Evolutionary conservation across 169 alveolate species (phyloP).

Genomic region (Sarcocystis neurona): DNA sequence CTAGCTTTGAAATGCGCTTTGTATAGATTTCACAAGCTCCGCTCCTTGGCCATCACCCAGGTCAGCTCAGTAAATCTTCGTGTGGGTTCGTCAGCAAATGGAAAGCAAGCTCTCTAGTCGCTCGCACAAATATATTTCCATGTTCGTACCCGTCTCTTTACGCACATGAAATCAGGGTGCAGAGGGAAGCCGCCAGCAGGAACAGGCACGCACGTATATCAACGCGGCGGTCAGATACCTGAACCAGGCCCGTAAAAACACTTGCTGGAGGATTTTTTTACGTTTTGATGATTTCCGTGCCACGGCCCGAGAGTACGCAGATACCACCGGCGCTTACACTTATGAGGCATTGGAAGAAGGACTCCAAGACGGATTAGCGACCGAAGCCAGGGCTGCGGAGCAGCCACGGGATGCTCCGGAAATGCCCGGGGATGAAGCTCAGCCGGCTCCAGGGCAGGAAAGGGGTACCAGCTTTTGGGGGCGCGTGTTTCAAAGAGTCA

Average conservation of each 20-base stretch:
- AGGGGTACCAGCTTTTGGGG: no score
- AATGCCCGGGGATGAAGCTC: no score
- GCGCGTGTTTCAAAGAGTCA: no score
- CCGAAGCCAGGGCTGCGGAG: no score
- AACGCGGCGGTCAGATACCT: constrained; percentile 9
- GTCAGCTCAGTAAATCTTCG: background rate
- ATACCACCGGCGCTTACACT: constrained; percentile 41
- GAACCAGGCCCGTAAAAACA: constrained; percentile 22
- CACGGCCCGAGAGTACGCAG: constrained; percentile 52
- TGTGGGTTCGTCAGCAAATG: background rate
- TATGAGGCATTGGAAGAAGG: constrained; percentile 48
- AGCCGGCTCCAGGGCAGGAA: no score
- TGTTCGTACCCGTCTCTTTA: no score
- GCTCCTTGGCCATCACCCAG: constrained; percentile 21
- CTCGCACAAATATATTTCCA: no score
- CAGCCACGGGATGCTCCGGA: no score
- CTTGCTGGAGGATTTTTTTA: constrained; percentile 48
- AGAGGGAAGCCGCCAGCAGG: no score
- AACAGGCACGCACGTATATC: constrained; percentile 13
- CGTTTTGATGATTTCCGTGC: constrained; percentile 21
- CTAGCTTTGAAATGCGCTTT: constrained; percentile 44
- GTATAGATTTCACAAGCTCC: constrained; percentile 50
- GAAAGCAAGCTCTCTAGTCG: no score
- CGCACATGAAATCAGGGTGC: no score
- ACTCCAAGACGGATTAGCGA: no score